A percentile compares a stretch with the other conserved stretches of the same genome.
Conservation (phyloP, 495 filamentous ascomycete genomes). For the Recurvomyces mirabilis region DNA sequence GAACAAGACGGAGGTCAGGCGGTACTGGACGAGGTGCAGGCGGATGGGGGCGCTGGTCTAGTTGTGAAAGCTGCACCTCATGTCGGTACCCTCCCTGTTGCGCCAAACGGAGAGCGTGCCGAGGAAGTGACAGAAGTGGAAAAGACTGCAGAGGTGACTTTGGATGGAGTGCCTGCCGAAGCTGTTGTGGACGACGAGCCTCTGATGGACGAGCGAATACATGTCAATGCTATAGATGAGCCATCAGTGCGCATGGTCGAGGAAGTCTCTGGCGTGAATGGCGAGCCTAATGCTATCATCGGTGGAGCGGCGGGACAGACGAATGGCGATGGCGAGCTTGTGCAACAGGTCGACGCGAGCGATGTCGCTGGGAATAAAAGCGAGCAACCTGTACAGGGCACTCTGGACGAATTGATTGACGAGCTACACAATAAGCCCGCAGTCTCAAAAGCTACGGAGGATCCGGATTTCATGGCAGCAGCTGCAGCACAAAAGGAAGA, state of each 20-base stretch:
- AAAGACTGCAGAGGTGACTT: background rate
- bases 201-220: constrained; percentile 4
- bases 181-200: constrained; percentile 11
- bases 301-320: background rate
- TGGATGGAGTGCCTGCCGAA: constrained; percentile 11
- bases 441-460: constrained; percentile 5
- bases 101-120: too few relatives aligned
- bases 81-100: too few relatives aligned
- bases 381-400: background rate
- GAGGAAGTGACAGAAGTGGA: too few relatives aligned
- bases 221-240: background rate
- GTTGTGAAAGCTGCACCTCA: too few relatives aligned
- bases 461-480: constrained; percentile 30
- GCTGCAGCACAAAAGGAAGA: constrained; percentile 43
- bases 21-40: background rate
- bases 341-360: background rate
- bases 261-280: constrained; percentile 4
- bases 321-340: background rate
- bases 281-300: background rate
- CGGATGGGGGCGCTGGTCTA: too few relatives aligned
- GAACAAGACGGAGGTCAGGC: background rate
- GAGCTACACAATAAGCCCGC: background rate
- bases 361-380: background rate
- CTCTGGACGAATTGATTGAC: too few relatives aligned
- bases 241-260: constrained; percentile 2